A percentile compares a stretch with the other conserved stretches of the same genome.
These are phyloP conservation scores for Dentipellis sp. DNA, from an alignment of 768 basidiomycete genomes.

Conservation along the genomic window DNA sequence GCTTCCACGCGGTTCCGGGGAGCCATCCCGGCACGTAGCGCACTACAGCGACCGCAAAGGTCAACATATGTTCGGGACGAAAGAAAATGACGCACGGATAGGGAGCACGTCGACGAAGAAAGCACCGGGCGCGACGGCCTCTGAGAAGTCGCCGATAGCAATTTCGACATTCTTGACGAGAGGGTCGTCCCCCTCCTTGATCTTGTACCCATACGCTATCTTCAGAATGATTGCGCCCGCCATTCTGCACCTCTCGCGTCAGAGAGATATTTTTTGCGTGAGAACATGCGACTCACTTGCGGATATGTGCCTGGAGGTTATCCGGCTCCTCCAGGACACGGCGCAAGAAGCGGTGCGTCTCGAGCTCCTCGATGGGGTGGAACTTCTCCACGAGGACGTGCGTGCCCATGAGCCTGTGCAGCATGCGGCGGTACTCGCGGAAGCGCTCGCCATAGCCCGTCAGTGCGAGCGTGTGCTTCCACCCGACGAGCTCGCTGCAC, in stretches of 20 bases:
- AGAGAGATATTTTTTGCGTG: background rate
- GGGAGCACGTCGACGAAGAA: slow-evolving; percentile 18
- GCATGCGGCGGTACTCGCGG: slow-evolving; percentile 34
- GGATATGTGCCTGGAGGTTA: slow-evolving; percentile 1
- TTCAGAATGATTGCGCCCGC: slow-evolving; percentile 19
- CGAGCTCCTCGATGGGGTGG: slow-evolving; percentile 6
- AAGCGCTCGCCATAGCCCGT: slow-evolving; percentile 34
- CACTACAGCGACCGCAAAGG: slow-evolving; percentile 9
- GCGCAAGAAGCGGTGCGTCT: slow-evolving; percentile 4
- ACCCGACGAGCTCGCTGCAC: slow-evolving; percentile 43
- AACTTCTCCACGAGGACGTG: background rate
- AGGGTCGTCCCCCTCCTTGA: slow-evolving; percentile 17
- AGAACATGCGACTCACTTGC: background rate
- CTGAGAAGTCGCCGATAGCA: slow-evolving; percentile 3
- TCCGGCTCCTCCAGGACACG: slow-evolving; percentile 5
- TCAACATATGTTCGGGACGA: background rate
- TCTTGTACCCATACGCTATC: slow-evolving; percentile 21
- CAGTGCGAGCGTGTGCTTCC: slow-evolving; percentile 29
- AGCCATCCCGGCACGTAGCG: slow-evolving; percentile 23
- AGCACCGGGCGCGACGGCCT: slow-evolving; percentile 9
- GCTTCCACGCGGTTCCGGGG: slow-evolving; percentile 22
- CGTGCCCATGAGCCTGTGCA: slow-evolving; percentile 33
- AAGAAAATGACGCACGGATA: slow-evolving; percentile 8
- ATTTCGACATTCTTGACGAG: slow-evolving; percentile 15
- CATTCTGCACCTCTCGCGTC: slow-evolving; percentile 9